Evolutionary conservation across 768 basidiomycete species (phyloP).

Genomic region (Tricholoma saponaceum): DNA sequence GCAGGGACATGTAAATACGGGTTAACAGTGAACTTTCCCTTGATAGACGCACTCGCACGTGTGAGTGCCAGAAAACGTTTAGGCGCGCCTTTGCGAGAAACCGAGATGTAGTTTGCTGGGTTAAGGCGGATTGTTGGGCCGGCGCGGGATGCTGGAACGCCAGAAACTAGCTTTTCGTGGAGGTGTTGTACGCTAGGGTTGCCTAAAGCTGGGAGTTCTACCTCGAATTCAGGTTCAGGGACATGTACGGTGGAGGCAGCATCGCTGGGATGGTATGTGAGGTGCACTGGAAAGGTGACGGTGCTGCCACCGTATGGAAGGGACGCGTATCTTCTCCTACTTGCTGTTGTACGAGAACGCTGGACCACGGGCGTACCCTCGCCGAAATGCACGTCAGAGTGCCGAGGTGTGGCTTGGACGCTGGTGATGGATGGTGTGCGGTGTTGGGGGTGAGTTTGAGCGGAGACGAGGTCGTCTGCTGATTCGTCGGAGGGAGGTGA

Average conservation of each 20-base stretch:
- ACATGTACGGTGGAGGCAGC: background rate
- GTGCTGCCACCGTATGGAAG: background rate
- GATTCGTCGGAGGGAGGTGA: background rate
- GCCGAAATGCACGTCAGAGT: background rate
- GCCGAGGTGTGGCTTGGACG: background rate
- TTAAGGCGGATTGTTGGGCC: background rate
- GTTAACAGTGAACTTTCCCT: constrained; percentile 25
- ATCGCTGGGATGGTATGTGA: background rate
- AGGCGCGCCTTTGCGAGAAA: background rate
- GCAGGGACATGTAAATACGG: constrained; percentile 28
- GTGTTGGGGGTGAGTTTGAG: background rate
- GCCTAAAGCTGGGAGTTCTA: background rate
- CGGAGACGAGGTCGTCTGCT: background rate
- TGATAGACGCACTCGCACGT: constrained; percentile 14
- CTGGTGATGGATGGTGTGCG: background rate
- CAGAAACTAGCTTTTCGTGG: background rate
- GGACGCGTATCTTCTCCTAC: background rate
- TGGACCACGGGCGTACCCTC: background rate
- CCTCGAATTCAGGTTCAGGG: background rate
- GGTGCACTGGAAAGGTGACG: background rate
- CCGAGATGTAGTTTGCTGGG: background rate
- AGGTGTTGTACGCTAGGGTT: background rate
- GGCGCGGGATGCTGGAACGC: background rate
- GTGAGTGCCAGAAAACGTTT: background rate
- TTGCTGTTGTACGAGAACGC: background rate